Conservation (phyloP, 108 stramenopile species). For the Conticribra guillardii region DNA sequence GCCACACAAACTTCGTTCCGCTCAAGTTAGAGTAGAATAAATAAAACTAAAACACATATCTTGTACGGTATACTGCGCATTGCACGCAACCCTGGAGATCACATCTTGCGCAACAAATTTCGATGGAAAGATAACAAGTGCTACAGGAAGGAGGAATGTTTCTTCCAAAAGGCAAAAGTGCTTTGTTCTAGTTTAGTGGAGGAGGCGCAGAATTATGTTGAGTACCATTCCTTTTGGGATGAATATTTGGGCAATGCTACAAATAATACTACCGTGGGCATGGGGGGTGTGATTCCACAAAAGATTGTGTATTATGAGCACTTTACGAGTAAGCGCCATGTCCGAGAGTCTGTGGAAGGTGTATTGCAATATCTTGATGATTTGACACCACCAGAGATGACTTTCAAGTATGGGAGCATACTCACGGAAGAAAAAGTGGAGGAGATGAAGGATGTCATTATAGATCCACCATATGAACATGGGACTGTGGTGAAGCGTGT, state of each 20-base stretch:
- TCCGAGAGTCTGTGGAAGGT: constrained; percentile 1
- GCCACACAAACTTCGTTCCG: too few species aligned
- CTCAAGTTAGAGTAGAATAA: too few species aligned
- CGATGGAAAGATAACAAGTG: not conserved
- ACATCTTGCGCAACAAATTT: constrained; percentile 5
- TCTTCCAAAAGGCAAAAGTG: too few species aligned
- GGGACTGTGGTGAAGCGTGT: constrained; percentile 10
- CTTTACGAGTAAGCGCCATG: not conserved
- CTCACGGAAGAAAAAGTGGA: not conserved
- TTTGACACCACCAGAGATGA: not conserved
- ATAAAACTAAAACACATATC: too few species aligned
- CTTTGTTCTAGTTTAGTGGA: not conserved
- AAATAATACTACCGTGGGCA: not conserved
- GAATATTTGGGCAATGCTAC: not conserved
- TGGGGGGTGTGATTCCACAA: not conserved
- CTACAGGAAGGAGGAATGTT: too few species aligned
- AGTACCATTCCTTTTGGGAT: too few species aligned
- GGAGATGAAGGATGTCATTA: constrained; percentile 2
- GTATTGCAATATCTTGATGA: not conserved
- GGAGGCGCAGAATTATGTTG: constrained; percentile 1
- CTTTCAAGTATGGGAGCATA: not conserved
- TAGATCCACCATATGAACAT: constrained; percentile 16
- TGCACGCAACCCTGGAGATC: constrained; percentile 17
- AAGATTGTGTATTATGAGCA: constrained; percentile 7
- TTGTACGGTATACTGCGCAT: constrained; percentile 4